Percentiles rank a stretch among this genome's conserved stretches.
These are phyloP conservation scores for Nicotiana undulata DNA, from an alignment of 257 asterid genomes.

Conservation along the genomic window DNA sequence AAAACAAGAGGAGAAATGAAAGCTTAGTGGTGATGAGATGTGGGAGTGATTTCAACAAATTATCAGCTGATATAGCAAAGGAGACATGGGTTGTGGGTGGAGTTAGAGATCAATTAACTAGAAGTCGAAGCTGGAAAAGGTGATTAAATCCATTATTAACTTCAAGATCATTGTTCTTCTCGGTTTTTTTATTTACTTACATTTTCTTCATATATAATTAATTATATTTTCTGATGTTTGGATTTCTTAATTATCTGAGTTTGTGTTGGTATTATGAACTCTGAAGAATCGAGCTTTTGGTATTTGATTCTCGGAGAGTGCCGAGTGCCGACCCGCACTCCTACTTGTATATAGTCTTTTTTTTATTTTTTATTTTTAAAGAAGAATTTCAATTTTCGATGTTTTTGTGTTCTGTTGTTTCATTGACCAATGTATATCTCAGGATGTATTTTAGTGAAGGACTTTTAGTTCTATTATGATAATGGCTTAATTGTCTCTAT, in stretches of 20 bases:
- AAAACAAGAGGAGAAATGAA: constrained; percentile 22
- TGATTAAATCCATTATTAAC: constrained; percentile 18
- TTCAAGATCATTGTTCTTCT: not conserved
- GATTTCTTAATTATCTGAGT: not conserved
- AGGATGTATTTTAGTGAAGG: not conserved
- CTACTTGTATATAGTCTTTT: not conserved
- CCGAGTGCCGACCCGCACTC: not conserved
- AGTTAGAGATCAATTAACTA: constrained; percentile 43
- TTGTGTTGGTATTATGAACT: not conserved
- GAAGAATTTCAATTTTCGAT: not conserved
- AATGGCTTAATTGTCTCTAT: not conserved
- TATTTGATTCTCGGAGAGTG: not conserved
- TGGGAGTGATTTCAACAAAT: constrained; percentile 39
- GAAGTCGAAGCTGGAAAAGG: constrained; percentile 72
- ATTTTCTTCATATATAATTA: not conserved
- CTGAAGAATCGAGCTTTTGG: not conserved
- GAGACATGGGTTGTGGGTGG: constrained; percentile 78
- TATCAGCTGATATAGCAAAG: constrained; percentile 51
- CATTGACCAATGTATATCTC: not conserved
- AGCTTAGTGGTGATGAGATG: constrained; percentile 40
- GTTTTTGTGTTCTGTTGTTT: not conserved
- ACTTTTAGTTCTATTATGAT: not conserved
- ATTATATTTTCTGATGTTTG: not conserved
- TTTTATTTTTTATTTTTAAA: not conserved
- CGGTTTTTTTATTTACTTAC: not conserved